Conservation (phyloP, 768 basidiomycete species). For the Hirschioporus abietinus region DNA sequence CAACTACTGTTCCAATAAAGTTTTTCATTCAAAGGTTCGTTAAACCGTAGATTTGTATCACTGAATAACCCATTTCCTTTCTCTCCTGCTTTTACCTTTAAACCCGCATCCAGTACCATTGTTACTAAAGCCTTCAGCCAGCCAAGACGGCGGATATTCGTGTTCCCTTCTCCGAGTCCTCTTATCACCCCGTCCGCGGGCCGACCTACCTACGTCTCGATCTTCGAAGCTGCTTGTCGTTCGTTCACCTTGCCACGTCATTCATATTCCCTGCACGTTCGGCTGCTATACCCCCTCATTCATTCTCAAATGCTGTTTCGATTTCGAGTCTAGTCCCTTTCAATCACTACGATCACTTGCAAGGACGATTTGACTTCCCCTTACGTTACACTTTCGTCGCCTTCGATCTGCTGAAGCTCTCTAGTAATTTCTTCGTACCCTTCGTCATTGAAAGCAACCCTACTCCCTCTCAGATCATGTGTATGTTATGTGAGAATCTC, state of each 20-base stretch:
- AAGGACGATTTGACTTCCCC: background rate
- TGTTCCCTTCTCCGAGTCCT: background rate
- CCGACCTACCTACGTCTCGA: background rate
- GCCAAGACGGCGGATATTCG: background rate
- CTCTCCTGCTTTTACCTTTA: background rate
- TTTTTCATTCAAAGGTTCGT: background rate
- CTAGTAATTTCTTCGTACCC: constrained; percentile 89
- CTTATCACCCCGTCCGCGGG: no score
- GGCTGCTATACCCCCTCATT: background rate
- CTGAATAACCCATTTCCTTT: background rate
- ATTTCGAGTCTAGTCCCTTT: background rate
- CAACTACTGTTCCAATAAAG: background rate
- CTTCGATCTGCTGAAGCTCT: constrained; percentile 87
- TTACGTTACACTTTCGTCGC: background rate
- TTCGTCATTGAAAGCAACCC: constrained; percentile 31
- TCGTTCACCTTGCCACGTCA: background rate
- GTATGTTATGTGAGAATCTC: background rate
- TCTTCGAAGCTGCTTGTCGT: background rate
- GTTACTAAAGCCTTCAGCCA: background rate
- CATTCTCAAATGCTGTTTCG: background rate
- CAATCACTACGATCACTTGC: background rate
- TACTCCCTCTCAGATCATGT: background rate
- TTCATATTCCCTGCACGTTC: background rate
- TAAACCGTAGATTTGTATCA: constrained; percentile 1
- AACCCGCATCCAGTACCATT: background rate